Conservation (phyloP, 371 early-diverging fungal species). For the Saksenaea vasiformis region DNA sequence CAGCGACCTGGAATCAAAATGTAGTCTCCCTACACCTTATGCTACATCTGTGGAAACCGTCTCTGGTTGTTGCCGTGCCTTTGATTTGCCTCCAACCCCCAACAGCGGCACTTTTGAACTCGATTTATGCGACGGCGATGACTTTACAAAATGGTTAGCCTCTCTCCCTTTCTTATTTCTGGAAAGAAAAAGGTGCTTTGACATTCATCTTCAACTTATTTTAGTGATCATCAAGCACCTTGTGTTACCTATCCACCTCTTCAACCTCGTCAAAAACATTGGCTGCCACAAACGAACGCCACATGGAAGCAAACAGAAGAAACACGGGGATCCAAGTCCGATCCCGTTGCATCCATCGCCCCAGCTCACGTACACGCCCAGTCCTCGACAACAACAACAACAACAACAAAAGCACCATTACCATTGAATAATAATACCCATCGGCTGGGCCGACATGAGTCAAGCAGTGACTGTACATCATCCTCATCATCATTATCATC, state of each 20-base stretch:
- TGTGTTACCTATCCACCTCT: background rate
- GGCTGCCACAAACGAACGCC: background rate
- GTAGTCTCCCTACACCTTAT: slow-evolving; percentile 26
- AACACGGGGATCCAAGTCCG: background rate
- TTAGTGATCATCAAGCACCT: slow-evolving; percentile 4
- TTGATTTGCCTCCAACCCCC: slow-evolving; percentile 31
- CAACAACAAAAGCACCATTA: too few relatives aligned
- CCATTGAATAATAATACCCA: too few relatives aligned
- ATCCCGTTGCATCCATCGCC: background rate
- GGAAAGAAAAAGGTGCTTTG: too few relatives aligned
- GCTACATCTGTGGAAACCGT: slow-evolving; percentile 37
- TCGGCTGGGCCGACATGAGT: background rate
- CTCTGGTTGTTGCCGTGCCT: slow-evolving; percentile 17
- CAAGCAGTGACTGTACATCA: background rate
- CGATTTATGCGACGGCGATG: slow-evolving; percentile 2
- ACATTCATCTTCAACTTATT: too few relatives aligned
- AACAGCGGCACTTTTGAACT: slow-evolving; percentile 31
- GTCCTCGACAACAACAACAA: background rate
- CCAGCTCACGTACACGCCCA: background rate
- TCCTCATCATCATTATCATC: slow-evolving; percentile 1
- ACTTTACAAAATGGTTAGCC: too few relatives aligned
- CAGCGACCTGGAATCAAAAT: slow-evolving; percentile 5
- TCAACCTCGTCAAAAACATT: background rate
- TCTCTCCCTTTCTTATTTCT: too few relatives aligned
- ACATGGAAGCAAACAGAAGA: background rate